Base-by-base conservation (phyloP, 495 filamentous ascomycete species). In the Aspergillus bridgeri region DNA sequence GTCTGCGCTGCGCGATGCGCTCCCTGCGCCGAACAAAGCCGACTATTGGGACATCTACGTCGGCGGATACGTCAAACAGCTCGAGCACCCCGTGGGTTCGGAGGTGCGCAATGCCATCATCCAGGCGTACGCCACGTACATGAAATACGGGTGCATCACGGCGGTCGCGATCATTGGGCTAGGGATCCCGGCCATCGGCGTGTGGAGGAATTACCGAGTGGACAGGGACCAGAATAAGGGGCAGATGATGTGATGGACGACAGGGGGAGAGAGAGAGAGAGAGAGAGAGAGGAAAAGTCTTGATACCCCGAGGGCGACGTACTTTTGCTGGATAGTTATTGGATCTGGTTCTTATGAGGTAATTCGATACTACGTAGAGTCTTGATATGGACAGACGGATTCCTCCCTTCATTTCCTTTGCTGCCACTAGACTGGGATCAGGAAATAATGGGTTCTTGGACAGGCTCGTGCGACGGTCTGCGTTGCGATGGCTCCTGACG, bases 191-290 rank as follows among this genome's bases (percentile, higher is more conserved):
- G 69, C 65, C 51, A 75, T 80, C 0, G 25, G 67, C 2, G 60
- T 81, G 42, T 84, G 80, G 80, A 73, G 74, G 33, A 78, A 86
- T 58, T 80, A 84, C 58, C 77, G 77, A 55, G 70, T 86, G 25
- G 79, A 78, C 53, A 64, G 79, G 15, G 81, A 84, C 59, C 63
- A 62, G 27, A 61, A 60, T 8, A 65, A 65, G 27, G 60, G 63
- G 17, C 22, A 60, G 21, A 50, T 60, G 51, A 60, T 60, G 46
- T 55, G 47, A 48, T 3, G 17, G 3, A n/a, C 6, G 27, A 21
- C 22, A 6, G 7, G 22, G 27, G 27, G 11, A 29, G 6, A 29
- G 11, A 29, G 6, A 6, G 11, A 29, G 11, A 29, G 27, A 6
- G 27, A 29, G 11, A 17, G 18, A 24, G 5, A 6, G 22, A 22